Evolutionary conservation across 2,329 filamentous ascomycete genomes (phyloP).

Genomic region (Penicillium thymicola): DNA sequence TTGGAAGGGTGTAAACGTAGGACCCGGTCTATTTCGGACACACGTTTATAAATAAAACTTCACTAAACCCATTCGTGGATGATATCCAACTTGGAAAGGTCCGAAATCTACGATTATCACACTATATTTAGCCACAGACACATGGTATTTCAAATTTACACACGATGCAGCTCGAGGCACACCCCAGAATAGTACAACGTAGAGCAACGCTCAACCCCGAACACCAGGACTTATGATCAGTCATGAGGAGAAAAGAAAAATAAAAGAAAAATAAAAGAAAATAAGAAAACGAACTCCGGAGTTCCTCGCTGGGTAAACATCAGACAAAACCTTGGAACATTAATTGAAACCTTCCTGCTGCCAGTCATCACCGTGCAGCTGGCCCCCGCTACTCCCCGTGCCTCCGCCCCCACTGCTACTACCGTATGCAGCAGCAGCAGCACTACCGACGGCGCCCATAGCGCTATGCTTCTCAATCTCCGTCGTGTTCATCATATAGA

Average conservation of each 20-base stretch:
- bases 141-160: slow-evolving; percentile 6
- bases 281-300: slow-evolving; percentile 12
- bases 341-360: slow-evolving; percentile 58
- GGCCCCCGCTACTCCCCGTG: slow-evolving; percentile 30
- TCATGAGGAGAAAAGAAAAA: slow-evolving; percentile 1
- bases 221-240: slow-evolving; percentile 10
- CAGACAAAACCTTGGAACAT: background rate
- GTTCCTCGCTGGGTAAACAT: slow-evolving; percentile 18
- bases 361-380: slow-evolving; percentile 55
- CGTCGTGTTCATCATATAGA: slow-evolving; percentile 76
- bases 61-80: background rate
- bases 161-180: background rate
- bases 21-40: background rate
- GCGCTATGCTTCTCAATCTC: slow-evolving; percentile 63
- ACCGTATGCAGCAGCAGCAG: slow-evolving; percentile 39
- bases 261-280: too few relatives aligned
- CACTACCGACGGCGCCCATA: slow-evolving; percentile 49
- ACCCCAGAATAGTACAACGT: background rate
- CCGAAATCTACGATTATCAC: background rate
- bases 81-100: background rate
- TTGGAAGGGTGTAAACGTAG: background rate
- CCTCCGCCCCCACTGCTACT: slow-evolving; percentile 19
- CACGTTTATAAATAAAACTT: background rate
- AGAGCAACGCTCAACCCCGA: slow-evolving; percentile 4
- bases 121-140: slow-evolving; percentile 1